Evolutionary conservation across 2,329 filamentous ascomycete species (phyloP).

Genomic region (Paracamarosporium sp.): DNA sequence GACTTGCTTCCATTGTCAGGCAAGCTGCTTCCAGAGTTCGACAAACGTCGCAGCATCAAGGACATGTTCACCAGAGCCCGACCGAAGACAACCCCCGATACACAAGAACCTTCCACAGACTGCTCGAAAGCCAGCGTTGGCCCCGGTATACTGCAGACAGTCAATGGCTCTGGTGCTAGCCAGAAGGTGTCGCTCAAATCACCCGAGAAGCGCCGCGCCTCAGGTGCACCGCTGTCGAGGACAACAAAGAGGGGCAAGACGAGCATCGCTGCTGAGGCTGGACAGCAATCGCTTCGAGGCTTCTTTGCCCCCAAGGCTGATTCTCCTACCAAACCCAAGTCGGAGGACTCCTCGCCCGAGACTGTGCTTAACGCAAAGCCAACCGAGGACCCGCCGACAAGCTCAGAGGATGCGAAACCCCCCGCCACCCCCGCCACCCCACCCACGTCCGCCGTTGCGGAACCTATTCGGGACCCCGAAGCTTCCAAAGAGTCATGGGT

Average conservation of each 20-base stretch:
- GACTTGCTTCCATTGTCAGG: constrained; percentile 78
- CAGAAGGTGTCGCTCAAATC: constrained; percentile 23
- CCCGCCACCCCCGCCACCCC: constrained; percentile 2
- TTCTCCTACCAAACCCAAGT: background rate
- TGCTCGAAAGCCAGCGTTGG: constrained; percentile 2
- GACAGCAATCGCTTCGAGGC: constrained; percentile 72
- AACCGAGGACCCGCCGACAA: background rate
- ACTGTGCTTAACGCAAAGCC: constrained; percentile 6
- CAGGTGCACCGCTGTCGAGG: constrained; percentile 25
- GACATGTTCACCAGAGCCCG: constrained; percentile 78
- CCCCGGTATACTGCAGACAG: constrained; percentile 8
- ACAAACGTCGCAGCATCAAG: constrained; percentile 81
- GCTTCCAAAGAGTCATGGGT: constrained; percentile 80
- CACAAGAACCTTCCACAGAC: background rate
- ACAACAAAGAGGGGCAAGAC: constrained; percentile 60
- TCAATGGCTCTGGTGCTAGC: constrained; percentile 2
- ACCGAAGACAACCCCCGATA: background rate
- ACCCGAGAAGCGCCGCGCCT: constrained; percentile 38
- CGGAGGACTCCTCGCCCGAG: constrained; percentile 3
- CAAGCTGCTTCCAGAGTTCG: constrained; percentile 85
- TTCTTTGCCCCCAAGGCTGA: constrained; percentile 67
- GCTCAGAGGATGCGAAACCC: background rate
- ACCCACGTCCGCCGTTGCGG: constrained; percentile 7
- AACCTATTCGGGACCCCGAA: constrained; percentile 34
- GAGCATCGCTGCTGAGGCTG: constrained; percentile 46